Evolutionary conservation across 2,329 filamentous ascomycete genomes (phyloP).

Genomic region (Chalara sp.): DNA sequence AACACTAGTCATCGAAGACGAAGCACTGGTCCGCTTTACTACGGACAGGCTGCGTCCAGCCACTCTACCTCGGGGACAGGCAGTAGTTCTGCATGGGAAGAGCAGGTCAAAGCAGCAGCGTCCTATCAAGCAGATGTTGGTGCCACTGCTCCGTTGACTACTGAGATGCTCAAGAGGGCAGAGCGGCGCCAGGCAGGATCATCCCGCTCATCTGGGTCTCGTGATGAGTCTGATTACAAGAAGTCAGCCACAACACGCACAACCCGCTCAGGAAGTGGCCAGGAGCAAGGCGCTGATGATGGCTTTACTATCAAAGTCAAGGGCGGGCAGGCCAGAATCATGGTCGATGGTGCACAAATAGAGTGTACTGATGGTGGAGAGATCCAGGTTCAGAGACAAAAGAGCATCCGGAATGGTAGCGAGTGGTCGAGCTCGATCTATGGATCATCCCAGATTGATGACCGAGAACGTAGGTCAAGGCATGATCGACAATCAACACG

Average conservation of each 20-base stretch:
- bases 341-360: constrained; percentile 50
- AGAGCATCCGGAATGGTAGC: constrained; percentile 35
- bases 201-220: constrained; percentile 51
- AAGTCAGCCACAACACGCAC: constrained; percentile 56
- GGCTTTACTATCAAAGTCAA: constrained; percentile 56
- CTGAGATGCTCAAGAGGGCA: constrained; percentile 41
- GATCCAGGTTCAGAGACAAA: constrained; percentile 45
- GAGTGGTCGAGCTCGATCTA: constrained; percentile 38
- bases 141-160: constrained; percentile 42
- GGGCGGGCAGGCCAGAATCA: constrained; percentile 44
- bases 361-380: constrained; percentile 52
- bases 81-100: constrained; percentile 31
- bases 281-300: constrained; percentile 37
- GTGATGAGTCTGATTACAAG: constrained; percentile 46
- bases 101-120: constrained; percentile 37
- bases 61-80: constrained; percentile 1
- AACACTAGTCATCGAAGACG: constrained; percentile 19
- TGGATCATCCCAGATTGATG: constrained; percentile 18
- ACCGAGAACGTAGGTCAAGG: constrained; percentile 19
- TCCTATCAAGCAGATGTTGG: constrained; percentile 48
- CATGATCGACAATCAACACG: constrained; percentile 8
- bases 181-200: constrained; percentile 37
- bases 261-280: constrained; percentile 39
- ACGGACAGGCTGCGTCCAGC: constrained; percentile 15
- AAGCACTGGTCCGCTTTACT: constrained; percentile 13